These are phyloP conservation scores for Acarospora socialis DNA, from an alignment of 2,329 filamentous ascomycete genomes.

Conservation along the genomic window DNA sequence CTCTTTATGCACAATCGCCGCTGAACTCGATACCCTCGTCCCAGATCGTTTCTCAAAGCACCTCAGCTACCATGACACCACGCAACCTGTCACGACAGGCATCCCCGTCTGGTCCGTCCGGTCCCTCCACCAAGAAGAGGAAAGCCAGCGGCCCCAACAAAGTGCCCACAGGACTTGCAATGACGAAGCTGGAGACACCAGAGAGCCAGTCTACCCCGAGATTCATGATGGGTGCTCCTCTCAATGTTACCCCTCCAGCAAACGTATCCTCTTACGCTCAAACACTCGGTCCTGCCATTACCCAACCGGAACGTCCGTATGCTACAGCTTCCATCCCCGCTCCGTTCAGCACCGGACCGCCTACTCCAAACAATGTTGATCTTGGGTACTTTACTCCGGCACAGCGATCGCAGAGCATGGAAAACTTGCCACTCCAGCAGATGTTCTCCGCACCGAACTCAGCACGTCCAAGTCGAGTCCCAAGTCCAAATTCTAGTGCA, in stretches of 20 bases:
- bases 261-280: conserved; percentile 29
- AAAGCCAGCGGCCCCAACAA: conserved; percentile 60
- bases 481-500: conserved; percentile 47
- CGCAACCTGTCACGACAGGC: conserved; percentile 56
- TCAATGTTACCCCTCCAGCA: conserved; percentile 25
- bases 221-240: too few relatives aligned
- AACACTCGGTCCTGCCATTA: conserved; percentile 22
- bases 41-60: conserved; percentile 24
- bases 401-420: conserved; percentile 49
- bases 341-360: conserved; percentile 45
- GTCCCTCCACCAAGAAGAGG: conserved; percentile 62
- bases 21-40: conserved; percentile 24
- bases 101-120: conserved; percentile 51
- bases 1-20: conserved; percentile 22
- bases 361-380: conserved; percentile 53
- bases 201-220: conserved; percentile 19
- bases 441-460: conserved; percentile 61
- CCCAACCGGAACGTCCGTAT: conserved; percentile 32
- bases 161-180: conserved; percentile 58
- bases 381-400: conserved; percentile 42
- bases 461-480: conserved; percentile 60
- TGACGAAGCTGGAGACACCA: conserved; percentile 64
- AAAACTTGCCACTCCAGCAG: conserved; percentile 47
- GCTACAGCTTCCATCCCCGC: conserved; percentile 28
- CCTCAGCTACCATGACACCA: conserved; percentile 39